A percentile compares a stretch with the other conserved stretches of the same genome.
Conservation (phyloP, 1,139 yeast genomes). For the Magnusiomyces tetraspermus region DNA sequence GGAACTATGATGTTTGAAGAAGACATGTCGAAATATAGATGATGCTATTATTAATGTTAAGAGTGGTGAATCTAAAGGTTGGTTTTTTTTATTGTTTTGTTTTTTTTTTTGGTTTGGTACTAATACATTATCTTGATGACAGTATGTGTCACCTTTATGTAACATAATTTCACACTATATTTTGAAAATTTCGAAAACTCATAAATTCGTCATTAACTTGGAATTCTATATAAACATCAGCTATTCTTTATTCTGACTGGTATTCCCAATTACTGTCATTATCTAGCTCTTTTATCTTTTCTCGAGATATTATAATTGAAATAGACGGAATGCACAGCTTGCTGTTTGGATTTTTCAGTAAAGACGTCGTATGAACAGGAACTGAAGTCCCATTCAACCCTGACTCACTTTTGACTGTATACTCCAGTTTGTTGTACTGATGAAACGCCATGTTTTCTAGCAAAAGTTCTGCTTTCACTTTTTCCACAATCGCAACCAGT, state of each 20-base stretch:
- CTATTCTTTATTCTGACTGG: too few relatives aligned
- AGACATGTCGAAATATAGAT: background rate
- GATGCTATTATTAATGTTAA: background rate
- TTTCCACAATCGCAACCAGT: slow-evolving; percentile 23
- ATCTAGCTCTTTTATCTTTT: background rate
- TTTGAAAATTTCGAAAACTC: too few relatives aligned
- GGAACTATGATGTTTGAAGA: slow-evolving; percentile 28
- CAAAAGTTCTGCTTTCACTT: slow-evolving; percentile 17
- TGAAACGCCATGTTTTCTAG: slow-evolving; percentile 10
- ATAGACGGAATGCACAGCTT: background rate
- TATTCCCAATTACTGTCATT: background rate
- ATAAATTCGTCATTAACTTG: too few relatives aligned
- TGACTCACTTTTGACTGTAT: background rate
- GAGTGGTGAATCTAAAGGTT: too few relatives aligned
- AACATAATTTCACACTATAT: too few relatives aligned
- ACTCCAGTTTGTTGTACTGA: slow-evolving; percentile 20
- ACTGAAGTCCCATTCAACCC: background rate
- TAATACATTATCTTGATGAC: too few relatives aligned
- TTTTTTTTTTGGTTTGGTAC: too few relatives aligned
- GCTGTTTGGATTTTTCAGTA: background rate
- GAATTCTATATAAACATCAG: too few relatives aligned
- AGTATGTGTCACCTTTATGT: too few relatives aligned
- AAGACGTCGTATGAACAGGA: background rate
- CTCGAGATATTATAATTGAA: background rate
- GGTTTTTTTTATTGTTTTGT: too few relatives aligned